Evolutionary conservation across 2,329 filamentous ascomycete genomes (phyloP), one percentile per base, ranked within the genome.

Genomic region (Xylariaceae sp.): DNA sequence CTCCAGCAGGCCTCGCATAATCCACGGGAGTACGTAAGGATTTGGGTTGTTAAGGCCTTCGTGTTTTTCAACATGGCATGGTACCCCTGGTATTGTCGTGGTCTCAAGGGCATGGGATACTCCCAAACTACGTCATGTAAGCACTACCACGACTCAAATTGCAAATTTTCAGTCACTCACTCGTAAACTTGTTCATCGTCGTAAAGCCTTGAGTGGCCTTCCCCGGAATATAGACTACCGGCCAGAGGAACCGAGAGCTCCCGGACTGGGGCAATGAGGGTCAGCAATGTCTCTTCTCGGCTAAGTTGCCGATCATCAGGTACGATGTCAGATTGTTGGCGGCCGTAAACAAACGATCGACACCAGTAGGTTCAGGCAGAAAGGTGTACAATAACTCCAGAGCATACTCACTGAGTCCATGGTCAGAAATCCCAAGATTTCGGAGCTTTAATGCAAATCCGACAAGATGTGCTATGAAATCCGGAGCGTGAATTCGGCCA

Each of bases 391-490:
- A n/a, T n/a, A n/a, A n/a, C n/a, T n/a, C n/a, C n/a, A n/a, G n/a
- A n/a, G n/a, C n/a, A n/a, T n/a, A n/a, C n/a, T n/a, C n/a, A n/a
- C n/a, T 85, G 6, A 98, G 78, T 4, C 91, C 91, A 61, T 98
- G 93, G 61, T 98, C 93, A 2, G 87, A 85, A 18, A 97, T 78
- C 26, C 93, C 93, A 1, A 96, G 78, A 59, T 98, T 98, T 40
- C 93, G 87, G 9, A 98, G 75, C 58, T 96, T 97, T 50, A 97
- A 78, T 0, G 87, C 85, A 61, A 98, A 96, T 35, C 89, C 90
- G 34, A 98, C 85, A 2, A 98, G 78, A 57, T 95, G 88, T 2
- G 89, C 88, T 38, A 98, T 83, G 59, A 98, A 98, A 62, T 95
- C 90, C 2, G 90, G 89, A 0, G 90, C 86, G 61, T 97, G 91